Base-by-base conservation (phyloP, 768 basidiomycete species). In the Sistotremastrum suecicum region DNA sequence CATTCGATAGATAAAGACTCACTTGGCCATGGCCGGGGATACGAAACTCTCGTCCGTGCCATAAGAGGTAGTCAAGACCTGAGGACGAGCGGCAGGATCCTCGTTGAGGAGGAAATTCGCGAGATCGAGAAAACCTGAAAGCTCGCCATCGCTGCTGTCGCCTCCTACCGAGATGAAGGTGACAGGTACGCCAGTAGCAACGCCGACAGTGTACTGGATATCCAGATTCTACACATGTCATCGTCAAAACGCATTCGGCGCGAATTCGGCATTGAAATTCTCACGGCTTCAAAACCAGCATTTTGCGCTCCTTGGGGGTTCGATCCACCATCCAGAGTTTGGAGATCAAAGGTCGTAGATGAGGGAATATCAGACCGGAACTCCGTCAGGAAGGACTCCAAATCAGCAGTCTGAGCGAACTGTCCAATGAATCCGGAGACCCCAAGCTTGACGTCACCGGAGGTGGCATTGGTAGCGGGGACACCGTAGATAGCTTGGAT, bases 401-500 rank as follows among this genome's bases (percentile, higher is more conserved):
- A 47, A 44, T 65, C 63, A 8, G 51, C 50, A 6, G 53, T 36
- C 43, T 65, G 60, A 11, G 60, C 59, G 35, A 51, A 63, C 42
- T 63, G 57, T 0, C 58, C 49, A 36, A 60, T 55, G 48, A 56
- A 60, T 29, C 63, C 65, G 28, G 58, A 54, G 39, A 65, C 63
- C 9, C 43, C 59, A 31, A 66, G 51, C 41, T 40, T 41, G 48
- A 60, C 62, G 7, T 50, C 42, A 4, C 40, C 5, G 28, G 58
- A 41, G 0, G 54, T 58, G 2, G 60, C 60, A 1, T 52, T 42
- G 0, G 64, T 59, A 11, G 58, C 52, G 1, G 65, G 63, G 37
- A 67, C 60, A 10, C 60, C 58, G 50, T 64, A 67, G 5, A 65
- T 43, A 9, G 58, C 60, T 42, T 64, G 60, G 3, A 65, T 39